A percentile compares a stretch with the other conserved stretches of the same genome.
Conservation (phyloP, 257 asterid species). For the Penstemon eatonii region DNA sequence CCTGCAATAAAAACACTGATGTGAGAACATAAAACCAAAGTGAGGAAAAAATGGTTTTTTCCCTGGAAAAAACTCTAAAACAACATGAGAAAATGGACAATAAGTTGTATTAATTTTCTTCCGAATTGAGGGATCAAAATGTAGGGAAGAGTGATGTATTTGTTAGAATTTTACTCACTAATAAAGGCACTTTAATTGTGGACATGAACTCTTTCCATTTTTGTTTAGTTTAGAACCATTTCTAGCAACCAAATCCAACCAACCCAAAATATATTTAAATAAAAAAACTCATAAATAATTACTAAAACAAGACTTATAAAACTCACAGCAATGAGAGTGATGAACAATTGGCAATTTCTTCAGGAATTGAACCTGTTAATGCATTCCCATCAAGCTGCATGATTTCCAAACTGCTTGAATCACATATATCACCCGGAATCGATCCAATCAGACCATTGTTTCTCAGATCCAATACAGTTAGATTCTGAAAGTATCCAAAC, state of each 20-base stretch:
- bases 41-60: background rate
- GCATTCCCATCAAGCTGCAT: constrained; percentile 92
- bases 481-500: constrained; percentile 69
- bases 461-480: constrained; percentile 73
- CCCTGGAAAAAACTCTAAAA: too few species aligned
- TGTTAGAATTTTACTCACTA: too few species aligned
- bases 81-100: too few species aligned
- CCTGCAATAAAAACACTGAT: background rate
- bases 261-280: background rate
- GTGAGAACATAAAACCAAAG: background rate
- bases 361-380: constrained; percentile 70
- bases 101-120: too few species aligned
- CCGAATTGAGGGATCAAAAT: too few species aligned
- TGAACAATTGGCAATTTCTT: constrained; percentile 81
- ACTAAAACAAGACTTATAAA: background rate
- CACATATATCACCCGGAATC: constrained; percentile 79
- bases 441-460: constrained; percentile 55
- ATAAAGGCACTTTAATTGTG: too few species aligned
- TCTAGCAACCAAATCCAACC: background rate
- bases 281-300: background rate
- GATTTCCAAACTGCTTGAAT: constrained; percentile 75
- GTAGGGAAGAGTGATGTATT: too few species aligned
- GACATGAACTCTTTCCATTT: too few species aligned
- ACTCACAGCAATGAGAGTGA: constrained; percentile 85
- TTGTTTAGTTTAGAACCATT: too few species aligned